Percentiles rank a stretch among this genome's conserved stretches.
Conservation (phyloP, 1,139 yeast genomes). For the Insectozyma bohioensis region DNA sequence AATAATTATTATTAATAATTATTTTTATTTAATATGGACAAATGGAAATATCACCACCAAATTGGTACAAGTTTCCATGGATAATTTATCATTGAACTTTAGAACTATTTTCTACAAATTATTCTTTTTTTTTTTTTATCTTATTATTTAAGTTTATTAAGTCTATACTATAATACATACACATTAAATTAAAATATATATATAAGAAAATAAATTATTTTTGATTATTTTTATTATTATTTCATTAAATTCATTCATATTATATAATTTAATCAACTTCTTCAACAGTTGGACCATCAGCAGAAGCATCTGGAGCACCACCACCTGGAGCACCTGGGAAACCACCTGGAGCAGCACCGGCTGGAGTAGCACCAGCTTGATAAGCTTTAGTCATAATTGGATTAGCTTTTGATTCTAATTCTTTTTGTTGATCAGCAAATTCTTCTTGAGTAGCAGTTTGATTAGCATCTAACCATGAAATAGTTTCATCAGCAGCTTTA, state of each 20-base stretch:
- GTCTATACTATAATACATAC: too few species aligned
- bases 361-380: constrained; percentile 64
- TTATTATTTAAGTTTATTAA: too few species aligned
- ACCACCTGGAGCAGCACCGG: constrained; percentile 59
- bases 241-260: too few species aligned
- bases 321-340: constrained; percentile 51
- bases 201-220: too few species aligned
- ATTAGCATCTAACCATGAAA: constrained; percentile 86
- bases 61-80: too few species aligned
- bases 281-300: constrained; percentile 91
- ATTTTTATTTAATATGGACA: too few species aligned
- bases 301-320: constrained; percentile 64
- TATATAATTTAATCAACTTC: constrained; percentile 76
- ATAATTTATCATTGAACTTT: too few species aligned
- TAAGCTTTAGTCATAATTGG: constrained; percentile 93
- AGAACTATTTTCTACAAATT: too few species aligned
- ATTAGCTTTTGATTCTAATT: constrained; percentile 89
- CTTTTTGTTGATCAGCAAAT: constrained; percentile 87
- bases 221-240: background rate
- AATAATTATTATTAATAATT: too few species aligned
- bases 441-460: constrained; percentile 87
- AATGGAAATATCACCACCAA: too few species aligned
- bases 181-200: too few species aligned
- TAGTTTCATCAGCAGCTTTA: constrained; percentile 82
- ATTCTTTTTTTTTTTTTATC: too few species aligned